Percentiles rank a stretch among this genome's conserved stretches.
These are phyloP conservation scores for Blastocladiella britannica DNA, from an alignment of 192 early-diverging fungal species.

Conservation along the genomic window DNA sequence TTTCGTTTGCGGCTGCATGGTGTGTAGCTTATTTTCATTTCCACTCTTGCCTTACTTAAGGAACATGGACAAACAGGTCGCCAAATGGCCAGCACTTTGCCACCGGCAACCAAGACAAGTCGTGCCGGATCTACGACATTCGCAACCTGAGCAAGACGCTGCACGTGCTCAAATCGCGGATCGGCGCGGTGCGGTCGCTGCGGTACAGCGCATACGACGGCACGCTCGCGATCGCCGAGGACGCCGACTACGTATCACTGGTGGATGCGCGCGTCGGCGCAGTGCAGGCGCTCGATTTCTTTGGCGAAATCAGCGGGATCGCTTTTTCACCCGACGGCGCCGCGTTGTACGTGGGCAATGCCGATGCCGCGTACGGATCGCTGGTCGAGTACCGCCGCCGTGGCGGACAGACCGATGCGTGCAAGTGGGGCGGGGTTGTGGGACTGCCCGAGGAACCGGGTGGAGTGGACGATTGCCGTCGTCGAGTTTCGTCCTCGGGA, in stretches of 20 bases:
- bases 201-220: slow-evolving; percentile 16
- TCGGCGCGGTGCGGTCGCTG: slow-evolving; percentile 19
- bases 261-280: slow-evolving; percentile 9
- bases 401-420: too few species aligned
- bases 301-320: slow-evolving; percentile 20
- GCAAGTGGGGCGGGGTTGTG: too few species aligned
- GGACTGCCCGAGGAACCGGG: too few species aligned
- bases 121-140: slow-evolving; percentile 14
- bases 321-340: slow-evolving; percentile 19
- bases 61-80: too few species aligned
- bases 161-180: slow-evolving; percentile 11
- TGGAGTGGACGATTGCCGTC: too few species aligned
- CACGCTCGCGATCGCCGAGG: slow-evolving; percentile 18
- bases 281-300: slow-evolving; percentile 17
- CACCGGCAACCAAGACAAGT: slow-evolving; percentile 20
- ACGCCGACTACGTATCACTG: slow-evolving; percentile 21
- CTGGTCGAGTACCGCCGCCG: neutral
- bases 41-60: too few species aligned
- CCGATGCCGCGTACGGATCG: slow-evolving; percentile 8
- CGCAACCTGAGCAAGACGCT: slow-evolving; percentile 11
- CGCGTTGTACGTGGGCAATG: slow-evolving; percentile 16
- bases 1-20: slow-evolving; percentile 16
- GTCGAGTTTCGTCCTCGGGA: too few species aligned
- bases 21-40: too few species aligned
- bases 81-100: slow-evolving; percentile 18